Conservation (phyloP, 2,329 filamentous ascomycete species). For the Epicoccum nigrum region DNA sequence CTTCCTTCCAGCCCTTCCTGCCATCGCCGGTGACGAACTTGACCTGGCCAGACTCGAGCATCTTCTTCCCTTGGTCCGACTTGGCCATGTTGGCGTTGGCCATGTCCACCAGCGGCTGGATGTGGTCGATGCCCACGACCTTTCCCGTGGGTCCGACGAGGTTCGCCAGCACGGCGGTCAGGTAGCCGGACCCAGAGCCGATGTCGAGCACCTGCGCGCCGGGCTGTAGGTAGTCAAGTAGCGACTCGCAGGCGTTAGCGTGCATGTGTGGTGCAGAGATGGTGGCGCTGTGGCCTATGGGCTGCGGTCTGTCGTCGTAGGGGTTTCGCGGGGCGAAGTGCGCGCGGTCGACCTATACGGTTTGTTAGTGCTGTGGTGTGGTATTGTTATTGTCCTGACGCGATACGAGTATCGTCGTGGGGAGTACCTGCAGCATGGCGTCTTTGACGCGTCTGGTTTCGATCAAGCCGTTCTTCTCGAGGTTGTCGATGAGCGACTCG, state of each 20-base stretch:
- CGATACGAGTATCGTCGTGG: constrained; percentile 14
- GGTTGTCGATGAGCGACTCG: constrained; percentile 75
- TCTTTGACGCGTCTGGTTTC: constrained; percentile 71
- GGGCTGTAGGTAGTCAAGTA: constrained; percentile 63
- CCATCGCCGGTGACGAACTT: constrained; percentile 76
- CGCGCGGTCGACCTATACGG: constrained; percentile 77
- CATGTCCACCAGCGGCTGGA: constrained; percentile 53
- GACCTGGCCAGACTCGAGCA: constrained; percentile 69
- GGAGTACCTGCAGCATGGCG: constrained; percentile 75
- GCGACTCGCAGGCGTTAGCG: constrained; percentile 66
- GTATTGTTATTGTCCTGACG: not conserved
- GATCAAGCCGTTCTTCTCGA: constrained; percentile 75
- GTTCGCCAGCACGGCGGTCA: constrained; percentile 87
- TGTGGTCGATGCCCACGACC: constrained; percentile 58
- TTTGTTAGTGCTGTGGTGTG: constrained; percentile 2
- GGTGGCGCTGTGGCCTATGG: constrained; percentile 70
- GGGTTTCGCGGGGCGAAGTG: constrained; percentile 76
- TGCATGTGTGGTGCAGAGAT: constrained; percentile 79
- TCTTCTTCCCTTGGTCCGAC: constrained; percentile 53
- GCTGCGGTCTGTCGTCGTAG: constrained; percentile 75
- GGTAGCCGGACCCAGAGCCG: constrained; percentile 66
- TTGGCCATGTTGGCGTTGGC: constrained; percentile 52
- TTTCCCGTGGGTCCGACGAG: constrained; percentile 62
- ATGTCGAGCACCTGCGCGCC: constrained; percentile 57
- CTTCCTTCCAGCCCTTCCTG: constrained; percentile 53